Percentiles rank a stretch among this genome's conserved stretches.
Evolutionary conservation across 208 protist species (phyloP).

Genomic region (Trypanosoma scelopori): DNA sequence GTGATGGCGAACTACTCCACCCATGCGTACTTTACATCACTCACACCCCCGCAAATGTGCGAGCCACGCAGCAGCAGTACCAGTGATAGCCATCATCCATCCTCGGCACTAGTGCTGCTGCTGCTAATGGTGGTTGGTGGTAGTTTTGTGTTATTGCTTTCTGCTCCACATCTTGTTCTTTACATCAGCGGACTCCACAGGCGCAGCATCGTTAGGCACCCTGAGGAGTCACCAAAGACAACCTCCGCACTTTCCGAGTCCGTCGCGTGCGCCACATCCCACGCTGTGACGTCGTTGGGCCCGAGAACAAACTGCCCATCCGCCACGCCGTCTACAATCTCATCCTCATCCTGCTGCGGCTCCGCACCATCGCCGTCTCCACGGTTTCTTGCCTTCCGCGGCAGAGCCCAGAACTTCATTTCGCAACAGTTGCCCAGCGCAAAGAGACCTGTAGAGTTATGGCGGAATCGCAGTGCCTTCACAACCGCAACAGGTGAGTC

Average conservation of each 20-base stretch:
- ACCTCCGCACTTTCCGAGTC: conserved; percentile 28
- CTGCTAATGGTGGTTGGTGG: no score
- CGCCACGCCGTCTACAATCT: conserved; percentile 23
- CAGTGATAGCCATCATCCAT: no score
- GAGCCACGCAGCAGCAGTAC: no score
- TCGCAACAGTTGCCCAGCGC: conserved; percentile 21
- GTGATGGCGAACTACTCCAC: no score
- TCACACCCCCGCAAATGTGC: no score
- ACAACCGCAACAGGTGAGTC: conserved; percentile 16
- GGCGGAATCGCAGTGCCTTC: conserved; percentile 16
- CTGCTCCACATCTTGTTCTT: neutral
- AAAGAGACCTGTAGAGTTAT: conserved; percentile 20
- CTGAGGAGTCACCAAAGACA: conserved; percentile 58
- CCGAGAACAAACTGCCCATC: conserved; percentile 33
- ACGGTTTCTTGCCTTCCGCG: neutral
- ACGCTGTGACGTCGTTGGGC: conserved; percentile 18
- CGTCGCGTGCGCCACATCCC: conserved; percentile 21
- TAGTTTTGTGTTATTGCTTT: neutral
- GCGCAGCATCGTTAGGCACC: conserved; percentile 51
- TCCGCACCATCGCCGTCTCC: neutral
- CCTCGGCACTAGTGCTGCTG: no score
- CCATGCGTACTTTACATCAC: no score
- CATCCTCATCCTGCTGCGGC: conserved; percentile 12
- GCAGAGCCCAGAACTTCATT: conserved; percentile 29
- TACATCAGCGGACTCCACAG: conserved; percentile 45